phyloP scores from a whole-genome alignment of 257 asterid genomes.

The Solanum rostratum region DNA sequence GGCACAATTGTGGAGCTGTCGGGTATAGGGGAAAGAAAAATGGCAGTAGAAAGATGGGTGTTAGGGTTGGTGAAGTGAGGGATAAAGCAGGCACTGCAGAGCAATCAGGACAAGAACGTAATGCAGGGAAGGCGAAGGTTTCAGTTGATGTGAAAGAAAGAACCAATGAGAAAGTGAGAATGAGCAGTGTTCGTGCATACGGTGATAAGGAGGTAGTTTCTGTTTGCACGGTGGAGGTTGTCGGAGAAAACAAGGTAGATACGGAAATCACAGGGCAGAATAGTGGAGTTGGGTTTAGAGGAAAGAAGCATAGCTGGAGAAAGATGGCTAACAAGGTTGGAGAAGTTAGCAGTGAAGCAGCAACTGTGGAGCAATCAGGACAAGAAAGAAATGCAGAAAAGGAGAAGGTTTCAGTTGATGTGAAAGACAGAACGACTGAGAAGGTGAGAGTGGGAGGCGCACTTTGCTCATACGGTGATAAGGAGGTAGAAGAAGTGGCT shows the following conservation, averaged over 20 bases:
- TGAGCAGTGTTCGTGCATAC: background rate
- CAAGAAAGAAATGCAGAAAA: no score
- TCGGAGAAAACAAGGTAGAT: background rate
- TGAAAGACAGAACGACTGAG: background rate
- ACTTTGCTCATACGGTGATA: background rate
- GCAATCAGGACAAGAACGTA: background rate
- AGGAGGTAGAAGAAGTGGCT: constrained; percentile 1
- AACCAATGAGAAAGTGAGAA: constrained; percentile 1
- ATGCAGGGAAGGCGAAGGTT: background rate
- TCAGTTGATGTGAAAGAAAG: constrained; percentile 2
- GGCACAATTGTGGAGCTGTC: no score
- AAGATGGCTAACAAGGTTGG: background rate
- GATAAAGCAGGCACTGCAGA: background rate
- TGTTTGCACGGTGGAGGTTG: background rate
- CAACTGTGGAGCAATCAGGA: no score
- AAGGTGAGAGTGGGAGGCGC: constrained; percentile 1
- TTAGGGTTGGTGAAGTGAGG: background rate
- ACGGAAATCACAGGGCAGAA: constrained; percentile 5
- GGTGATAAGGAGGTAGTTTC: constrained; percentile 3
- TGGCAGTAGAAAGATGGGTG: background rate
- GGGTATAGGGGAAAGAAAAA: constrained; percentile 1
- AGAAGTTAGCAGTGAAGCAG: background rate
- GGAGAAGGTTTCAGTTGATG: no score
- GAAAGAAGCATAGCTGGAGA: background rate
- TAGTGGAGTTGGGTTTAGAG: constrained; percentile 8